These are phyloP conservation scores for Populus hybrid DNA, from an alignment of 441 rosid species.

Conservation along the genomic window DNA sequence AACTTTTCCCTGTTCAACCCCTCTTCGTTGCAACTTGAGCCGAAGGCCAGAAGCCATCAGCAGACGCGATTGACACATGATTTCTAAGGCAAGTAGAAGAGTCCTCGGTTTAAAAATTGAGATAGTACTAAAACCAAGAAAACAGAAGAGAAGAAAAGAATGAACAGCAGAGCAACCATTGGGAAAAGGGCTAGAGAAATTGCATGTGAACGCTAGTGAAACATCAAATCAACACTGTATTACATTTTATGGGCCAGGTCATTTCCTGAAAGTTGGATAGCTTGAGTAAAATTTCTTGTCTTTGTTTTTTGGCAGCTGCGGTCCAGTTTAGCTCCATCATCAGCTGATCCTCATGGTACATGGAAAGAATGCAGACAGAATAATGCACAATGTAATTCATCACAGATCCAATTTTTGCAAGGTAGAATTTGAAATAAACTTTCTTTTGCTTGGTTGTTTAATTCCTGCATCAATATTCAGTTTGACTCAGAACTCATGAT, in stretches of 20 bases:
- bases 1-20: not conserved
- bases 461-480: not conserved
- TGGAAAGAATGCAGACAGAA: slow-evolving; percentile 81
- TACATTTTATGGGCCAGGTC: not conserved
- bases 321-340: slow-evolving; percentile 72
- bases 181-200: not conserved
- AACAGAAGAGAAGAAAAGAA: not conserved
- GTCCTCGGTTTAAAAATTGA: no score
- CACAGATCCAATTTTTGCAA: slow-evolving; percentile 75
- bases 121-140: not conserved
- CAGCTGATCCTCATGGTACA: slow-evolving; percentile 83
- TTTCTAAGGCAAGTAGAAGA: no score
- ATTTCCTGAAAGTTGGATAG: slow-evolving; percentile 1
- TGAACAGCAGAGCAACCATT: not conserved
- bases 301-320: slow-evolving; percentile 43
- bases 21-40: not conserved
- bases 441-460: slow-evolving; percentile 1
- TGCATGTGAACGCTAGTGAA: not conserved
- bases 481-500: not conserved
- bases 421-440: slow-evolving; percentile 34
- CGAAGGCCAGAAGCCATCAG: not conserved
- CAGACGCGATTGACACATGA: not conserved
- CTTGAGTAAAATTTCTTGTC: slow-evolving; percentile 3
- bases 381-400: slow-evolving; percentile 54
- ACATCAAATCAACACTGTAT: not conserved